These are phyloP conservation scores for Globisporangium perplexum DNA, from an alignment of 352 stramenopile genomes.

Conservation along the genomic window DNA sequence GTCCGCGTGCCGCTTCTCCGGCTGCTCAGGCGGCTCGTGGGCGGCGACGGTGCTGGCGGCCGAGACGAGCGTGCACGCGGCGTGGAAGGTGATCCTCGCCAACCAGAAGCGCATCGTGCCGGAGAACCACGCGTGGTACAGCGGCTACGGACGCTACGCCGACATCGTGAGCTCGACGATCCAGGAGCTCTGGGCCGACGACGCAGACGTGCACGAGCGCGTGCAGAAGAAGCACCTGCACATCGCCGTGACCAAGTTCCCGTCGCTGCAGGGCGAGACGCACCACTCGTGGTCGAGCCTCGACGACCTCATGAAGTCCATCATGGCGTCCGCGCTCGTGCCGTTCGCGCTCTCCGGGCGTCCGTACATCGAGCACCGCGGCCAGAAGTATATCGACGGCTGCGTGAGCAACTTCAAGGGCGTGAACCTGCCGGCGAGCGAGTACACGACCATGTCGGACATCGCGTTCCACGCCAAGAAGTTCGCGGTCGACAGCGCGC, in stretches of 20 bases:
- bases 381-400: slow-evolving; percentile 67
- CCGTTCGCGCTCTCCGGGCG: slow-evolving; percentile 60
- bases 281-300: slow-evolving; percentile 48
- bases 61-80: slow-evolving; percentile 32
- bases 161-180: slow-evolving; percentile 45
- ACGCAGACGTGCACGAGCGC: slow-evolving; percentile 39
- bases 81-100: slow-evolving; percentile 37
- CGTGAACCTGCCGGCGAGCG: slow-evolving; percentile 31
- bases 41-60: slow-evolving; percentile 37
- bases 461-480: slow-evolving; percentile 48
- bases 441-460: slow-evolving; percentile 55
- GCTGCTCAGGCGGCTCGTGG: slow-evolving; percentile 37
- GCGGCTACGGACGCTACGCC: slow-evolving; percentile 55
- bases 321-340: slow-evolving; percentile 58
- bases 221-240: slow-evolving; percentile 32
- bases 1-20: slow-evolving; percentile 34
- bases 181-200: slow-evolving; percentile 45
- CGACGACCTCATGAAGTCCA: slow-evolving; percentile 61
- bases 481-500: slow-evolving; percentile 33
- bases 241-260: slow-evolving; percentile 63
- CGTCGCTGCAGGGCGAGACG: slow-evolving; percentile 44
- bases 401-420: slow-evolving; percentile 72
- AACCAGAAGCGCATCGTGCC: slow-evolving; percentile 36
- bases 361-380: slow-evolving; percentile 52
- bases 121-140: slow-evolving; percentile 47